Evolutionary conservation across 129 eudicot species (phyloP), one percentile per base, ranked within the genome.

Genomic region (Silybum marianum): DNA sequence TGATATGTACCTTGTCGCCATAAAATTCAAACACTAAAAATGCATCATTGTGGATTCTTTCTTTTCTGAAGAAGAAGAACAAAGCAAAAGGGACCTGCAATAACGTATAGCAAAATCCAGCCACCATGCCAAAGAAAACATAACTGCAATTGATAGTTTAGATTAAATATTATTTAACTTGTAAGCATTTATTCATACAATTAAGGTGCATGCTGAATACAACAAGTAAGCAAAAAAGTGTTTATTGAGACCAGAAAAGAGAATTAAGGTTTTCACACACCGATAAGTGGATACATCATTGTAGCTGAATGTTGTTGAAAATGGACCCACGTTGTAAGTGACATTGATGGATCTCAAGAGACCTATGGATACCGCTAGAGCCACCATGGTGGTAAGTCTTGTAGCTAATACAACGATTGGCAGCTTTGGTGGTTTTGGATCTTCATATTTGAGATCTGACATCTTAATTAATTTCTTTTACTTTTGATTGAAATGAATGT

Each of bases 1-100:
- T 26, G 24, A 70, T 13, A 6, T 48, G 51, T 18, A 77, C 81
- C 81, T 77, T 77, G 63, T 77, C 73, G 34, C 65, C 81, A 32
- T 62, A 65, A 36, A 77, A 77, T 21, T 77, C 81, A 42, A 21
- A 77, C 16, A 19, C 22, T 21, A 79, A 16, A 6, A 79, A 79
- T 10, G 28, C 42, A 40, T 24, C 3, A 26, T 39, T 68, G 9
- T 78, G 68, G 58, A 78, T 25, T 3, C 82, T 70, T 69, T 79
- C 69, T 75, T 71, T 71, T 68, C 30, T 46, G 32, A 69, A 68
- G 18, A 46, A 69, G 26, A 40, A 69, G 44, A 69, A 78, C 68
- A 78, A 42, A 36, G 69, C 76, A 69, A 69, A 78, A 11, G 76
- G 76, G 2, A 78, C 18, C n/a, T 78, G 82, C 76, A 78, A 69